Base-by-base conservation (phyloP, 163 green algal species). In the Scenedesmus sp. region DNA sequence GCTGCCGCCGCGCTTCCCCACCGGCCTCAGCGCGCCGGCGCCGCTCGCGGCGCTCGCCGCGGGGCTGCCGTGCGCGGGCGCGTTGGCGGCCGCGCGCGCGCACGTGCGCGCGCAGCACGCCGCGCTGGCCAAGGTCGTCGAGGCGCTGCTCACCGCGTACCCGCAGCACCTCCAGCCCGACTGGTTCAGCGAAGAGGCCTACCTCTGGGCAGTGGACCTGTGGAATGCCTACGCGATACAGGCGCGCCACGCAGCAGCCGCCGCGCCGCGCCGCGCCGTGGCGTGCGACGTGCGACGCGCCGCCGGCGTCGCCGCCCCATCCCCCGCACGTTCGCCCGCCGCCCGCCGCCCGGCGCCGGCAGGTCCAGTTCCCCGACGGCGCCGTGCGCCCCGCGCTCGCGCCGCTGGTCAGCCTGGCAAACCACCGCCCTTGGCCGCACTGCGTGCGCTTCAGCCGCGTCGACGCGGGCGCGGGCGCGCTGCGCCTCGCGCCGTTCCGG, bases 371-470 rank as follows among this genome's bases (percentile, higher is more conserved):
- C 24, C 44, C 58, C 3, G 78, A 81, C 50, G 84, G 82, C n/a
- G 31, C 72, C 2, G 57, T 89, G 42, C 64, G 81, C n/a, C 75
- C 75, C 17, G 56, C 75, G 14, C 75, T 90, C 76, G 88, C 89
- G 2, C 91, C 91, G 3, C 87, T 91, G 70, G 86, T 87, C 14
- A 87, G 86, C 64, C 76, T 94, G 57, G 75, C 92, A 53, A 95
- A 95, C 85, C 91, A 95, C 80, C 84, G 65, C 26, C 77, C 70
- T 69, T 91, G 79, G 78, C 91, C 91, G 17, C 91, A 95, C 83
- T 77, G 87, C 28, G 77, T 91, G 13, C 85, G 86, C 47, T 95
- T 91, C 84, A 85, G 73, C 60, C 70, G 44, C n/a, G 67, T 93
- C 22, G 83, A 90, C 81, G 51, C 77, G 0, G n/a, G 26, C 13